Conservation (phyloP, 371 early-diverging fungal genomes). For the Rhizopus sp. region DNA sequence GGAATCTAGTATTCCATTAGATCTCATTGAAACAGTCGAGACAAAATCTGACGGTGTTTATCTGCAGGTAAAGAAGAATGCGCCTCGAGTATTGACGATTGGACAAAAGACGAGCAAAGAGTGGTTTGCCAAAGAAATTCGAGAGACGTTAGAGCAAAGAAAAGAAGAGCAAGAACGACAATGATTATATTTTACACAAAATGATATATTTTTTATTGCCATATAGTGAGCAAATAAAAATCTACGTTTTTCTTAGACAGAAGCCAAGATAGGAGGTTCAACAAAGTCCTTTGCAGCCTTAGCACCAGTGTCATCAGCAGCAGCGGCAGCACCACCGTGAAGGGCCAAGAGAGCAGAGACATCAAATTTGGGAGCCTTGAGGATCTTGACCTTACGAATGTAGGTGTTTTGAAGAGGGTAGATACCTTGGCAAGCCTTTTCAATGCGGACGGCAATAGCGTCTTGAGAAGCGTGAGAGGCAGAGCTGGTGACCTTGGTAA, state of each 20-base stretch:
- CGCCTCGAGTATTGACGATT: conserved; percentile 9
- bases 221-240: conserved; percentile 7
- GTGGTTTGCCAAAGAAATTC: conserved; percentile 25
- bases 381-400: conserved; percentile 99
- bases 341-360: conserved; percentile 95
- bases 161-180: conserved; percentile 22
- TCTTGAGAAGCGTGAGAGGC: conserved; percentile 61
- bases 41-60: conserved; percentile 13
- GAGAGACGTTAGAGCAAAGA: conserved; percentile 10
- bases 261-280: conserved; percentile 78
- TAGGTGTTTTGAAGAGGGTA: conserved; percentile 98
- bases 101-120: conserved; percentile 21
- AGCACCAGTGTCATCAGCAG: conserved; percentile 73
- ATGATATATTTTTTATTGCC: not conserved
- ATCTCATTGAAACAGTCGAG: conserved; percentile 14
- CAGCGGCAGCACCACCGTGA: conserved; percentile 88
- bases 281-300: conserved; percentile 79
- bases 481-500: conserved; percentile 91
- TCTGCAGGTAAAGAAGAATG: conserved; percentile 14
- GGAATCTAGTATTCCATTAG: conserved; percentile 55
- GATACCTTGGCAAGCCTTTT: conserved; percentile 96
- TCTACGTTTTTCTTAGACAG: conserved; percentile 60
- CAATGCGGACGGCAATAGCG: conserved; percentile 94
- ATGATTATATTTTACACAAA: conserved; percentile 12
- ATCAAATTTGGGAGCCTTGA: conserved; percentile 97